Base-by-base conservation (phyloP, 441 rosid genomes). In the Daphne laureola region DNA sequence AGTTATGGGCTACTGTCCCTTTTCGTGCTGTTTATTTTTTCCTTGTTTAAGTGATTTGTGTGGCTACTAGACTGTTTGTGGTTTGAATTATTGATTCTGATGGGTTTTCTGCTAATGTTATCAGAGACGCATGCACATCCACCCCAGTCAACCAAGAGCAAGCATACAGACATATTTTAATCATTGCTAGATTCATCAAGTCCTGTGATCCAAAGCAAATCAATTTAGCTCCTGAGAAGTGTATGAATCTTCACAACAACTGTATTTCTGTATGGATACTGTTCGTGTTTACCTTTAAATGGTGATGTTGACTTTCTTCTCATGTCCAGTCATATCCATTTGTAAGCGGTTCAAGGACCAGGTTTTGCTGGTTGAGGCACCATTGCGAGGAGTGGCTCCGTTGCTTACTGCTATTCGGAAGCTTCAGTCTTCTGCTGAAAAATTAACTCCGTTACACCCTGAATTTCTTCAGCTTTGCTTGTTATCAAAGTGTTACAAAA, bases 381-480 rank as follows among this genome's bases (percentile, higher is more conserved):
- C 97, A 35, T 13, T 87, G 38, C 82, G 82, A 40, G 99, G 96
- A 41, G 87, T 93, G 57, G 77, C 70, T 49, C 88, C 97, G 16
- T 48, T 93, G 79, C 73, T 80, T 57, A 67, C 72, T 0, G 93
- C 95, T 62, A 64, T 90, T 53, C 78, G 58, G 48, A 93, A 93
- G 83, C 67, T 90, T 67, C 95, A 77, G 68, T 58, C 68, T 17
- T 83, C 97, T 49, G 15, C 83, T 17, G 95, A 77, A 65, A 77
- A 80, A 68, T 74, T 93, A 84, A 93, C 91, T 62, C 41, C 86
- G 15, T 73, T 93, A 75, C 99, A 93, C 70, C 97, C 97, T 2
- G 99, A 87, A 48, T 69, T 77, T 75, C 97, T 93, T 72, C 90
- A 81, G 48, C 83, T 93, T 56, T 87, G 99, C 71, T 68, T 93